Base-by-base conservation (phyloP, 1,284 basidiomycete genomes). In the Rhodotorula mucilaginosa region DNA sequence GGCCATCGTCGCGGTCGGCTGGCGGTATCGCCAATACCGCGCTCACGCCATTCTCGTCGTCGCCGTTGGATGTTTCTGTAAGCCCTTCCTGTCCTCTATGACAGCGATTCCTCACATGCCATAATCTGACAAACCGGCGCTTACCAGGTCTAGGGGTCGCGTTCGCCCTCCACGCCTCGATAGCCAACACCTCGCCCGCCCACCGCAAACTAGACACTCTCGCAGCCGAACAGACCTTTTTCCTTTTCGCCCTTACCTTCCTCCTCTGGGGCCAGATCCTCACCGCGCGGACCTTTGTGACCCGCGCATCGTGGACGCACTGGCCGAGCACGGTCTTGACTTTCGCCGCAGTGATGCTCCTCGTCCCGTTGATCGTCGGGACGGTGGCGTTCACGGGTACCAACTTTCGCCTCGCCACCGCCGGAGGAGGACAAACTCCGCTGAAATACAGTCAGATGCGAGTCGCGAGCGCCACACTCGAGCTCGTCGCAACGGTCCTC, bases 91-190 rank as follows among this genome's bases (percentile, higher is more conserved):
- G 26, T 1, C 2, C 12, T 10, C 10, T 31, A 0, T 5, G 4
- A 10, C n/a, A 47, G 12, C 46, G 7, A 2, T 10, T 10, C 8
- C 47, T 34, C 23, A 21, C 26, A 7, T 5, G 7, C 12, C 16
- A 6, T 3, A 1, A 23, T 21, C 39, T 44, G 13, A 49, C 6
- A 0, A 19, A 10, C 5, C 18, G 13, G 26, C 16, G 0, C 31
- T 2, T 5, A 3, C 47, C 47, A 70, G 68, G 51, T 39, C 49
- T 56, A 19, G 68, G 60, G 2, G 16, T 70, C 26, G 68, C 64
- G 13, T 70, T 70, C 44, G 54, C 68, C 34, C 54, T 65, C 19
- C 64, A 44, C 1, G 68, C 68, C 21, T 64, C 48, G 31, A 57
- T 70, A 29, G 64, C 64, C 39, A 65, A 65, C 48, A 61, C 46